These are phyloP conservation scores for Yamadazyma kitorensis DNA, from an alignment of 805 yeast species.

Conservation along the genomic window DNA sequence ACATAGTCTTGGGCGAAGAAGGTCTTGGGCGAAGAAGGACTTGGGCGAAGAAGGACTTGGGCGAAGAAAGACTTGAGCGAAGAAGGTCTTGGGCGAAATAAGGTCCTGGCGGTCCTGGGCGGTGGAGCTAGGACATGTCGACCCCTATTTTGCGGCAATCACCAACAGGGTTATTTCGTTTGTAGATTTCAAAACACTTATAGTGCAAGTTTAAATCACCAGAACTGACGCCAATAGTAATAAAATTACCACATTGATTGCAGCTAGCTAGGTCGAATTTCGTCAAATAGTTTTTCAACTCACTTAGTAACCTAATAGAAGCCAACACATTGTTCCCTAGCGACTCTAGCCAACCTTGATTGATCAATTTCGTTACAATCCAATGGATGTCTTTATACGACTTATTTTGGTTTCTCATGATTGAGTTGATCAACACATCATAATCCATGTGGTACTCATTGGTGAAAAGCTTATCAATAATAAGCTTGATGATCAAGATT, in stretches of 20 bases:
- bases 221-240: slow-evolving; percentile 51
- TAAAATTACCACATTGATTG: slow-evolving; percentile 49
- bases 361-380: slow-evolving; percentile 8
- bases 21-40: too few relatives aligned
- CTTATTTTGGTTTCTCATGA: slow-evolving; percentile 14
- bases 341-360: slow-evolving; percentile 11
- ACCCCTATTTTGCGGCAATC: slow-evolving; percentile 2
- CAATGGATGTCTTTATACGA: slow-evolving; percentile 34
- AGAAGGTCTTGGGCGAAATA: too few relatives aligned
- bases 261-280: slow-evolving; percentile 33
- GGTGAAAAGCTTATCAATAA: slow-evolving; percentile 40
- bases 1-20: too few relatives aligned
- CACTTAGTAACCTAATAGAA: slow-evolving; percentile 40
- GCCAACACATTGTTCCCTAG: slow-evolving; percentile 21
- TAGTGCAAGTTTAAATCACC: slow-evolving; percentile 45
- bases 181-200: slow-evolving; percentile 43
- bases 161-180: slow-evolving; percentile 21
- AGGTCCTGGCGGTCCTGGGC: too few relatives aligned
- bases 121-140: too few relatives aligned
- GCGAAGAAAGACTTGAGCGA: too few relatives aligned
- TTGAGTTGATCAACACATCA: slow-evolving; percentile 5
- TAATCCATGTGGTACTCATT: slow-evolving; percentile 6
- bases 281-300: slow-evolving; percentile 42
- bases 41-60: too few relatives aligned
- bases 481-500: slow-evolving; percentile 39